Base-by-base conservation (phyloP, 2,329 filamentous ascomycete species). In the Ceratocystis lukuohia region DNA sequence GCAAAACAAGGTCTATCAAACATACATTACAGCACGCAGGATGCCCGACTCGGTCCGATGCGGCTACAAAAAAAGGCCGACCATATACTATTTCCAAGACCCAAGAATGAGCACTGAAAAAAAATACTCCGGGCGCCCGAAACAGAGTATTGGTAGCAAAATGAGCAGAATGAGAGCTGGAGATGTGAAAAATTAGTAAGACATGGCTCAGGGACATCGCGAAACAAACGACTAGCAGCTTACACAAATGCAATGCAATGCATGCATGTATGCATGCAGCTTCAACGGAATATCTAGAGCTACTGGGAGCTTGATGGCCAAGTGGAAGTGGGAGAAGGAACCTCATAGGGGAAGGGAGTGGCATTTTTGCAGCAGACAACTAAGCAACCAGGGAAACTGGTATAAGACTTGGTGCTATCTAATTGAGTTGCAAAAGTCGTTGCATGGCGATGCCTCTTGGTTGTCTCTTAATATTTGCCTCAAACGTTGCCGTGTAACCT, bases 31-130 rank as follows among this genome's bases (percentile, higher is more conserved):
- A 59, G 48, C 48, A 59, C 20, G 56, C 56, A 37, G 56, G 56
- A 63, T 30, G 61, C 61, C 61, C 61, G 61, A 63, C 61, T 63
- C 61, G 61, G 61, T 46, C 41, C 61, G 61, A 63, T 63, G 61
- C 46, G 41, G 41, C 61, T 41, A 63, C 7, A 7, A 48, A 50
- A 46, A 59, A 37, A 20, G 12, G 28, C 25, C 48, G 48, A 15
- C 3, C 25, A 28, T 53, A 50, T 20, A 6, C 12, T 30, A 20
- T 15, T 5, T n/a, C 10, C 17, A 37, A 4, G 7, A 10, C 17
- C 6, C 17, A 59, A 56, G 25, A 25, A 25, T 15, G 64, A n/a
- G 30, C 37, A 41, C 37, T 41, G 37, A 15, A 33, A 20, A 20
- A 7, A 37, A 46, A 48, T 48, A 25, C 61, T 48, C 41, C n/a